These are phyloP conservation scores for Carallia pectinifolia DNA, from an alignment of 345 rosid genomes.

Conservation along the genomic window DNA sequence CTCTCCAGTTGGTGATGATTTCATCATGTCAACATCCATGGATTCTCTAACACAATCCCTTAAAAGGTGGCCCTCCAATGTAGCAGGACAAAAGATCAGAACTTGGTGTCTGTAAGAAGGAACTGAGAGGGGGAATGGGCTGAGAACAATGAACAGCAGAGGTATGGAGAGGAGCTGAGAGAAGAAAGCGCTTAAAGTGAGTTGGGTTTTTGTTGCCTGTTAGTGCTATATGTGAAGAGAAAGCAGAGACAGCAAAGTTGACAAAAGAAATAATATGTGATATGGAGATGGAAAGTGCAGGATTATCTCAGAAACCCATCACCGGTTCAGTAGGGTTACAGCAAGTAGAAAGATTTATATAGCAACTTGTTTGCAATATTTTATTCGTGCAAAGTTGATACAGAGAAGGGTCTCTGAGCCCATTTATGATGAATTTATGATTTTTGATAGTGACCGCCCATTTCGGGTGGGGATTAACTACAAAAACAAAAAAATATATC, in stretches of 20 bases:
- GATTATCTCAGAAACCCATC: conserved; percentile 30
- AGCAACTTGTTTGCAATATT: conserved; percentile 47
- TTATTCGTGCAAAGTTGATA: conserved; percentile 23
- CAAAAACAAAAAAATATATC: too few species aligned
- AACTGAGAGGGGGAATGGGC: conserved; percentile 12
- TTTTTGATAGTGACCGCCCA: conserved; percentile 25
- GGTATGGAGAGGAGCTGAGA: conserved; percentile 12
- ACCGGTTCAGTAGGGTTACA: conserved; percentile 30
- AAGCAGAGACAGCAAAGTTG: too few species aligned
- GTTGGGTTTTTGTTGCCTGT: too few species aligned
- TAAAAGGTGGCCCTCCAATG: background rate
- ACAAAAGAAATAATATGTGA: background rate
- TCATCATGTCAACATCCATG: conserved; percentile 51
- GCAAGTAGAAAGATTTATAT: conserved; percentile 35
- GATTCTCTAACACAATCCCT: background rate
- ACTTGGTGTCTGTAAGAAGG: background rate
- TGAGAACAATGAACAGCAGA: background rate
- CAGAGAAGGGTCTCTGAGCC: background rate
- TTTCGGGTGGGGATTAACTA: conserved; percentile 1
- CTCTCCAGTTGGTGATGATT: conserved; percentile 23
- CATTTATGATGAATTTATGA: conserved; percentile 38
- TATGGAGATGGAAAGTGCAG: conserved; percentile 8
- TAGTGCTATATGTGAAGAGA: background rate
- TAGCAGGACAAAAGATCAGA: conserved; percentile 10
- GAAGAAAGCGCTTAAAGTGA: background rate